Base-by-base conservation (phyloP, 116 monocot genomes). In the Zostera marina region DNA sequence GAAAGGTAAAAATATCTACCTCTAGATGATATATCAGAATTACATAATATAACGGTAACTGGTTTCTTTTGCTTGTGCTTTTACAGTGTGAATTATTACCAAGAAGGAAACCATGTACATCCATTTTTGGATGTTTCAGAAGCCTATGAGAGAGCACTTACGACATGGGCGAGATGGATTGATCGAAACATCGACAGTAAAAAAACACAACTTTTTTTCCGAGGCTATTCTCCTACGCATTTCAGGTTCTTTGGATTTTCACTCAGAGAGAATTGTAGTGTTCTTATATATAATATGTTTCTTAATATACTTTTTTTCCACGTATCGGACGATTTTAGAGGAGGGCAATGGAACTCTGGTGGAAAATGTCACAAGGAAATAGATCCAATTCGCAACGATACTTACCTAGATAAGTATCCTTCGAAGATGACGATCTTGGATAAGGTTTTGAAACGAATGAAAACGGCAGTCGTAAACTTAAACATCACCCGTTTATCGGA, bases 121-220 rank as follows among this genome's bases (percentile, higher is more conserved):
- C 55, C 72, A 55, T 75, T 81, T 59, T 56, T 93, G 20, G 75
- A 81, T 52, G 84, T 82, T 42, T 59, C 70, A 7, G 77, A 88
- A 56, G 94, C 94, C 22, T 94, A 82, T 52, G 80, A 76, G 63
- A 94, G 78, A 70, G 94, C 88, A 57, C 79, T 94, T 13, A 69
- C 53, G 40, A 94, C 93, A 43, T 94, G 93, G 93, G 76, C 93
- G 9, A 81, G 63, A 52, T 94, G 88, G 88, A 67, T 94, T 13
- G 88, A 85, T 46, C 22, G 72, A 14, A 84, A 94, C 66, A 77
- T 94, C 21, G 72, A 94, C 25, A 64, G 79, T 10, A 75, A 73
- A 39, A 88, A 80, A 65, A 77, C 79, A 23, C 52, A 66, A 2
- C 77, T 94, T 39, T 59, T 82, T 60, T 94, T 88, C 72, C 79